Evolutionary conservation across 805 yeast genomes (phyloP), one percentile per base, ranked within the genome.

Genomic region (Pichia paraexigua): DNA sequence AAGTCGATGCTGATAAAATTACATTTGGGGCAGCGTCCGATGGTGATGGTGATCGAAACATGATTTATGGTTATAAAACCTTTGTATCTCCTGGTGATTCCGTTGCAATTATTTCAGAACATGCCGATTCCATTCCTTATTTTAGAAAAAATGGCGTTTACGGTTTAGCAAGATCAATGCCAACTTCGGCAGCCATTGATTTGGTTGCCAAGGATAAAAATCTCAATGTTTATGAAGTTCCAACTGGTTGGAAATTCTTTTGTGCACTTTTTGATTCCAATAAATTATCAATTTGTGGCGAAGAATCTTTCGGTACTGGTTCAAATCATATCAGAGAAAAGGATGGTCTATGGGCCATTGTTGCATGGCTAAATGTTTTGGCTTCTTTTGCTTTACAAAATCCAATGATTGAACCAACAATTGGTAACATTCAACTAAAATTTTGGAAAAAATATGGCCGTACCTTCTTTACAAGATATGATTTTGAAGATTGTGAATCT

Each of bases 21-120:
- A 87, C 92, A 9, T 92, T 92, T 66, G 99, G 99, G 57, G 98
- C 98, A 40, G 98, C 98, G 10, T 86, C 96, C n/a, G 99, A 89
- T 66, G 99, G 99, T 69, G 99, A 92, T 62, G 99, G 99, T 68
- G 99, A 92, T 67, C 82, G 99, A 72, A 92, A 92, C 69, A 92
- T 92, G 99, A 92, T 92, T 63, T 94, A 94, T 68, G 99, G 99
- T 54, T 89, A 88, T 41, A 85, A 85, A 45, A 79, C 97, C 2
- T 92, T 92, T 69, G 98, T 92, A 15, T 90, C 97, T 1, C 99
- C 99, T 10, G 98, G 99, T 66, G 99, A 92, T 69, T 87, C 96
- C 5, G 98, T 92, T 35, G 98, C 99, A 43, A 92, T 92, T 59
- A 92, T 92, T 66, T 91, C 97, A 18, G 97, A 94, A 71, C 87